A percentile compares a stretch with the other conserved stretches of the same genome.
Evolutionary conservation across 2,329 filamentous ascomycete species (phyloP).

Genomic region (Neofusicoccum laricinum): DNA sequence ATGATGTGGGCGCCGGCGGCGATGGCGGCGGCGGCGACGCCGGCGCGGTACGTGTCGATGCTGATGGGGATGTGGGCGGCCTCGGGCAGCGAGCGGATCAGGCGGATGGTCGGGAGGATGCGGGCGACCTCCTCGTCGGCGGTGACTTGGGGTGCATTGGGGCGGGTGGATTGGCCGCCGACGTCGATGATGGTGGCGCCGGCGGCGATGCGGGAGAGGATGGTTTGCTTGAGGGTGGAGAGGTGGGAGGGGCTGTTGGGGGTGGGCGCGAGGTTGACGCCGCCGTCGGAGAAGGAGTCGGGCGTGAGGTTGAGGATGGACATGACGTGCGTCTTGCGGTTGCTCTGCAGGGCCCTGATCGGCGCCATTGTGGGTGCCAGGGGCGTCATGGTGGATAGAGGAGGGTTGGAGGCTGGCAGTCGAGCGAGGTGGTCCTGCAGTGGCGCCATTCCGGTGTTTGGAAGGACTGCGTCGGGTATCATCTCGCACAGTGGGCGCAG

Average conservation of each 20-base stretch:
- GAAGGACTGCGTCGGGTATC: constrained; percentile 25
- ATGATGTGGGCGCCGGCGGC: constrained; percentile 83
- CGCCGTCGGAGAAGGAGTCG: constrained; percentile 95
- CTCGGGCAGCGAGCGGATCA: constrained; percentile 67
- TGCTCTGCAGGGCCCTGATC: constrained; percentile 25
- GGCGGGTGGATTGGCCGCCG: constrained; percentile 89
- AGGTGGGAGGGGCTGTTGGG: constrained; percentile 37
- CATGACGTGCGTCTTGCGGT: constrained; percentile 71
- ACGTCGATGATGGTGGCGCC: constrained; percentile 87
- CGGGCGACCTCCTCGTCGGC: constrained; percentile 73
- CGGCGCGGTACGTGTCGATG: constrained; percentile 87
- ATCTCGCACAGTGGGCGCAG: constrained; percentile 75
- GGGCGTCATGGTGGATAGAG: constrained; percentile 39
- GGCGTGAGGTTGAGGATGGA: constrained; percentile 92
- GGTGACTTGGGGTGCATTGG: constrained; percentile 66
- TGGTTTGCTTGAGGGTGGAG: constrained; percentile 53
- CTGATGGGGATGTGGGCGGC: constrained; percentile 68
- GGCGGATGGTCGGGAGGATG: constrained; percentile 73
- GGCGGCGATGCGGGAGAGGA: constrained; percentile 59
- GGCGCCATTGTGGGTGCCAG: constrained; percentile 32
- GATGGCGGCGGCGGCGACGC: constrained; percentile 74
- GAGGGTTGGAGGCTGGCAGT: constrained; percentile 33
- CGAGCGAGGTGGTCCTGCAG: constrained; percentile 32
- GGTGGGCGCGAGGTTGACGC: constrained; percentile 32
- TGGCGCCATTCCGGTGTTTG: constrained; percentile 43